phyloP scores from a whole-genome alignment of 73 alveolate species.

The Symbiodinium pilosum region DNA sequence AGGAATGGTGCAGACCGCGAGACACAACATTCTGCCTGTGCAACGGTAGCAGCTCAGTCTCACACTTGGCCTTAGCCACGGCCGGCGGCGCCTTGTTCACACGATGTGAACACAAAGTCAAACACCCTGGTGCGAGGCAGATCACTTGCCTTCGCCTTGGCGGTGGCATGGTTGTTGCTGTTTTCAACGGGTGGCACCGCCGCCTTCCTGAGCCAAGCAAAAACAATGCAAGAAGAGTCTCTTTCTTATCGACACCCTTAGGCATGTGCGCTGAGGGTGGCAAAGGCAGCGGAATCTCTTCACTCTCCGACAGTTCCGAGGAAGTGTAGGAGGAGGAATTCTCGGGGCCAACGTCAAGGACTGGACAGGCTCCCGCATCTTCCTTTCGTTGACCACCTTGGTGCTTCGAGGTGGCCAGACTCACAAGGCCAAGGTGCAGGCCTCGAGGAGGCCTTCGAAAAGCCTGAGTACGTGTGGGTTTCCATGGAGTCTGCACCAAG shows the following conservation, averaged over 20 bases:
- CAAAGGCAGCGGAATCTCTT: constrained; percentile 42
- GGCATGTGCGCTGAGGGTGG: constrained; percentile 28
- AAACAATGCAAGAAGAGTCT: too few relatives aligned
- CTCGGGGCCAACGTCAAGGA: constrained; percentile 69
- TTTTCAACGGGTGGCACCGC: not conserved
- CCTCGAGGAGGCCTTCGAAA: not conserved
- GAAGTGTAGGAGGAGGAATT: constrained; percentile 89
- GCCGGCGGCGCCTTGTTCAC: too few relatives aligned
- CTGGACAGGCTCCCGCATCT: constrained; percentile 21
- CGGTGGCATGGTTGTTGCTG: too few relatives aligned
- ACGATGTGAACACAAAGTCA: too few relatives aligned
- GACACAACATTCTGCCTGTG: too few relatives aligned
- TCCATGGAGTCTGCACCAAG: too few relatives aligned
- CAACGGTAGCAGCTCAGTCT: too few relatives aligned
- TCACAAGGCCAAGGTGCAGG: not conserved
- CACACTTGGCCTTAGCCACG: too few relatives aligned
- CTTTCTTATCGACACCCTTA: too few relatives aligned
- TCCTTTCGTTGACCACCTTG: not conserved
- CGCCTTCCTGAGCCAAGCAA: not conserved
- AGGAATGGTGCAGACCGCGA: not conserved
- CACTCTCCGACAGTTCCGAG: constrained; percentile 88
- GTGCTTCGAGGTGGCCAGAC: not conserved
- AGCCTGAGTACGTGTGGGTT: not conserved
- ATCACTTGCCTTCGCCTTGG: too few relatives aligned
- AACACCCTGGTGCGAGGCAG: too few relatives aligned